A percentile compares a stretch with the other conserved stretches of the same genome.
These are phyloP conservation scores for Saprolegnia parasitica DNA, from an alignment of 352 stramenopile genomes.

Conservation along the genomic window DNA sequence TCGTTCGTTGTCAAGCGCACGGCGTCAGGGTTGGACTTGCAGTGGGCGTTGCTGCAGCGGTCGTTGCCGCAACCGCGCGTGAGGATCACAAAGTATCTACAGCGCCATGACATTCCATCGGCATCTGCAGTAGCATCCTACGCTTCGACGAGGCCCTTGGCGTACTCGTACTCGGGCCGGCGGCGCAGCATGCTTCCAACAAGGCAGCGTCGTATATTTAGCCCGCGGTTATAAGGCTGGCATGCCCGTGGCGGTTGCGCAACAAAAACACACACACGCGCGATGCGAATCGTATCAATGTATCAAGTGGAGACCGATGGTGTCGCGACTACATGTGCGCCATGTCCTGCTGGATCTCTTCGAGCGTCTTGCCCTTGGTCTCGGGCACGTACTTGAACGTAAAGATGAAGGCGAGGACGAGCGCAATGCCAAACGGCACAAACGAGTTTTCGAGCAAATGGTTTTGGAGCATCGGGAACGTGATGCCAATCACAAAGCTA, in stretches of 20 bases:
- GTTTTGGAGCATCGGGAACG: constrained; percentile 89
- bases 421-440: constrained; percentile 79
- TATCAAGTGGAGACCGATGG: constrained; percentile 2
- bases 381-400: constrained; percentile 83
- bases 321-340: constrained; percentile 33
- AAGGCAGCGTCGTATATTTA: no score
- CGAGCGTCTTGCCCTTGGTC: constrained; percentile 82
- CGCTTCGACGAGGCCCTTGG: constrained; percentile 28
- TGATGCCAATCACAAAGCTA: constrained; percentile 92
- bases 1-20: background rate
- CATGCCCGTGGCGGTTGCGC: no score
- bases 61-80: constrained; percentile 21
- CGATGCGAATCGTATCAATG: background rate
- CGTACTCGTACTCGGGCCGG: constrained; percentile 26
- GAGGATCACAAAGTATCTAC: constrained; percentile 25
- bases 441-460: constrained; percentile 86
- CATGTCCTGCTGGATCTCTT: constrained; percentile 65
- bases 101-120: background rate
- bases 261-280: no score
- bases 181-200: constrained; percentile 20
- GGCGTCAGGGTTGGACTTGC: constrained; percentile 10
- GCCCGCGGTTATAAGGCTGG: no score
- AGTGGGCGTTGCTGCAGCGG: constrained; percentile 16
- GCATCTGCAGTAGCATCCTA: background rate
- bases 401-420: constrained; percentile 78